Evolutionary conservation across 73 alveolate species (phyloP), one percentile per base, ranked within the genome.

Genomic region (Tetrahymena elliotti): DNA sequence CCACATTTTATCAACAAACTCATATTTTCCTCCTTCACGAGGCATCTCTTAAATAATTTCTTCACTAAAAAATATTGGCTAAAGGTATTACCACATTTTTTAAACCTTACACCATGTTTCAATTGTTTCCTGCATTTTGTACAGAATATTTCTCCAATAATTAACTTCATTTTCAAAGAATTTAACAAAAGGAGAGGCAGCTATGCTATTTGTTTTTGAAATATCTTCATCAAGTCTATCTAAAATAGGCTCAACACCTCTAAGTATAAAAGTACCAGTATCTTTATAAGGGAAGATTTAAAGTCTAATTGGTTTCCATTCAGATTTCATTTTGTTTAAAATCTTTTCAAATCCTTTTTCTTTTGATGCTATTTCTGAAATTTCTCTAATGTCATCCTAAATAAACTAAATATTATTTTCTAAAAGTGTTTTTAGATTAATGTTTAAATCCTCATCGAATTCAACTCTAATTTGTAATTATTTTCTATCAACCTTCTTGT

Each of bases 81-180:
- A 99, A 18, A 99, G 96, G 93, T 99, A 99, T 13, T 98, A 97
- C 98, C 99, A 97, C 83, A 98, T 95, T 94, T 98, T 98, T 95
- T 99, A 98, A 33, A 99, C 98, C 94, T 98, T 99, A 34, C 97
- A 94, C 99, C 99, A 99, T 33, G 98, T 99, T 94, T 98, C 99
- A 31, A 99, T 95, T n/a, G 96, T 97, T 93, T 98, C 99, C 96
- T 98, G 96, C 20, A 98, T 98, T 94, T 97, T 98, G 35, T 98
- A 97, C 35, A 98, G 96, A 84, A 97, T 96, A 38, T 97, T 93
- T 97, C 98, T 97, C 97, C 98, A 97, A 84, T 95, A 96, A 84
- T 98, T 98, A 15, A 98, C 98, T 94, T 98, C 99, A 35, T 97
- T 95, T 93, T 97, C 97, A 54, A 98, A 96, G 96, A 96, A 98